Conservation (phyloP, 202 grass and related monocot genomes). For the Schoenoplectus triqueter region DNA sequence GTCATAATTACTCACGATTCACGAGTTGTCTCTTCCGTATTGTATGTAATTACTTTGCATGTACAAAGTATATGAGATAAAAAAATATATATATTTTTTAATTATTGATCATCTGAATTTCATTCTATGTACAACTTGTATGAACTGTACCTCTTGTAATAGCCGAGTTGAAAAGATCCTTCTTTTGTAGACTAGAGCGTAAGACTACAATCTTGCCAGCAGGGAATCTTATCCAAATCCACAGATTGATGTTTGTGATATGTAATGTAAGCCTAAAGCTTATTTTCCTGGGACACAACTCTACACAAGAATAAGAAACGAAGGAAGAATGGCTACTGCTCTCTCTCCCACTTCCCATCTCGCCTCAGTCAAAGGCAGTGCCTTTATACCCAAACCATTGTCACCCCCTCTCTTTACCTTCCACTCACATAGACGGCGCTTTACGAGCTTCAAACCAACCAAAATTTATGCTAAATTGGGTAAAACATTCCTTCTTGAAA, state of each 20-base stretch:
- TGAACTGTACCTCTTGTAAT: neutral
- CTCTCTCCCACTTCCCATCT: conserved; percentile 43
- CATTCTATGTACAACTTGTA: neutral
- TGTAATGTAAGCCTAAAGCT: conserved; percentile 27
- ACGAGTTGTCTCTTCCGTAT: neutral
- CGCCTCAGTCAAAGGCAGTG: conserved; percentile 12
- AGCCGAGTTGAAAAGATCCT: no score
- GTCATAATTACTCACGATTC: neutral
- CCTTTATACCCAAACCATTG: neutral
- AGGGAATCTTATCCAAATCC: conserved; percentile 51
- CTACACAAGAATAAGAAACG: conserved; percentile 20
- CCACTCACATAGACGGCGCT: conserved; percentile 6
- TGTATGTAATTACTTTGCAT: conserved; percentile 2
- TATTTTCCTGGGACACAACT: conserved; percentile 24
- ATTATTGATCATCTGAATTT: neutral
- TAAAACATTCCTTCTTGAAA: neutral
- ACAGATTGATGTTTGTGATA: neutral
- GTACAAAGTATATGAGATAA: neutral
- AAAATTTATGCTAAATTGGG: conserved; percentile 60
- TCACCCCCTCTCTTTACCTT: neutral
- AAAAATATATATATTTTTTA: no score
- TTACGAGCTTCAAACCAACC: conserved; percentile 39
- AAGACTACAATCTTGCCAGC: conserved; percentile 35
- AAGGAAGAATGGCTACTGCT: conserved; percentile 44
- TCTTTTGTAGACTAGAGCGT: neutral